These are phyloP conservation scores for Hypoxylon lienhwacheense DNA, from an alignment of 495 filamentous ascomycete genomes.

Conservation along the genomic window DNA sequence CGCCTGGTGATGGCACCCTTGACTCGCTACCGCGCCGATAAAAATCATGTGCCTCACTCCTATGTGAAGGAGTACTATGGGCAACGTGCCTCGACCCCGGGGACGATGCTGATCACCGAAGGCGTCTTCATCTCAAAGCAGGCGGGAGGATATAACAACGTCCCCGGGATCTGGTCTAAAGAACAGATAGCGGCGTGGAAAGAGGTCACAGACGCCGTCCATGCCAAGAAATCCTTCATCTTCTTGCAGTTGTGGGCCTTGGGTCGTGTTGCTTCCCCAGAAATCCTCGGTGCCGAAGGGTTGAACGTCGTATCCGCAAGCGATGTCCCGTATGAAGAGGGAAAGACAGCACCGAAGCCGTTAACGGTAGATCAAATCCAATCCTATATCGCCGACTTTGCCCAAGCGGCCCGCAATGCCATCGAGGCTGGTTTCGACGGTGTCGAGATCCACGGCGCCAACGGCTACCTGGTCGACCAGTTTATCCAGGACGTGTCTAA, in stretches of 20 bases:
- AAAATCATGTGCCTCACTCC: slow-evolving; percentile 51
- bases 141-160: slow-evolving; percentile 45
- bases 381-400: slow-evolving; percentile 53
- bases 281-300: slow-evolving; percentile 40
- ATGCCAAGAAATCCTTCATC: slow-evolving; percentile 62
- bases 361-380: slow-evolving; percentile 61
- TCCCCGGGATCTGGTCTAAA: slow-evolving; percentile 59
- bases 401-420: slow-evolving; percentile 59
- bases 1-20: slow-evolving; percentile 51
- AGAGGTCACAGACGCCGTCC: slow-evolving; percentile 60
- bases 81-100: slow-evolving; percentile 59
- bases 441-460: slow-evolving; percentile 72
- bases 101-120: slow-evolving; percentile 66
- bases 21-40: slow-evolving; percentile 49
- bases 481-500: slow-evolving; percentile 66
- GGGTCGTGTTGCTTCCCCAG: slow-evolving; percentile 39
- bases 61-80: slow-evolving; percentile 58
- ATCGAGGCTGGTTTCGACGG: slow-evolving; percentile 71
- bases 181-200: slow-evolving; percentile 63
- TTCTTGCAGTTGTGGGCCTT: slow-evolving; percentile 61
- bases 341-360: slow-evolving; percentile 47
- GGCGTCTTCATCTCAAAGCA: slow-evolving; percentile 50
- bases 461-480: slow-evolving; percentile 75
- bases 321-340: slow-evolving; percentile 45
- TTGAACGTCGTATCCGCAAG: slow-evolving; percentile 50